Conservation (phyloP, 2,329 filamentous ascomycete genomes). For the Microcera coccophila region DNA sequence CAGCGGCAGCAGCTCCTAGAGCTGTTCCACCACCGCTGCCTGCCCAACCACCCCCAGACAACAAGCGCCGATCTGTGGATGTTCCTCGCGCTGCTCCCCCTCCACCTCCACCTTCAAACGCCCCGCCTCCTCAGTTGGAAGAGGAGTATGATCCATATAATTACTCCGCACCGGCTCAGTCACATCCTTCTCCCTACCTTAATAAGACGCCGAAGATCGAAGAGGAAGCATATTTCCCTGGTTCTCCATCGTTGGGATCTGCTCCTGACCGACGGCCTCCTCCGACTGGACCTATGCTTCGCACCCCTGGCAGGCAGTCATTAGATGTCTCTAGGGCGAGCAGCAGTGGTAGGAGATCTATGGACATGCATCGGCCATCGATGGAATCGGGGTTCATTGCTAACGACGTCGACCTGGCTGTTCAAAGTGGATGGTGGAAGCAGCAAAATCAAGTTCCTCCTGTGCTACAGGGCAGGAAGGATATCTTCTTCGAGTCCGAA, state of each 20-base stretch:
- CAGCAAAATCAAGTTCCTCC: conserved; percentile 76
- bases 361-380: conserved; percentile 71
- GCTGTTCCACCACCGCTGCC: conserved; percentile 63
- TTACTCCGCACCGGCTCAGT: conserved; percentile 40
- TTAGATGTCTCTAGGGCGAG: conserved; percentile 37
- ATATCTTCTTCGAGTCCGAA: conserved; percentile 78
- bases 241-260: conserved; percentile 42
- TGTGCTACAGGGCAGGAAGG: conserved; percentile 73
- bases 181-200: conserved; percentile 26
- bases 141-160: conserved; percentile 70
- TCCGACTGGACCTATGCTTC: conserved; percentile 28
- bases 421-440: conserved; percentile 80
- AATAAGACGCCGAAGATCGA: conserved; percentile 39
- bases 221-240: conserved; percentile 47
- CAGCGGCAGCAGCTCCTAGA: conserved; percentile 51
- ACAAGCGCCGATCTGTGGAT: conserved; percentile 61
- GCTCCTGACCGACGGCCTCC: conserved; percentile 46
- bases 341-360: conserved; percentile 55
- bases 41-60: conserved; percentile 51
- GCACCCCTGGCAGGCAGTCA: conserved; percentile 29
- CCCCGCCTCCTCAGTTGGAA: conserved; percentile 40
- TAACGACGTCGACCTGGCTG: conserved; percentile 75
- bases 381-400: conserved; percentile 82
- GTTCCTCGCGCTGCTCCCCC: conserved; percentile 62
- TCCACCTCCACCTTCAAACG: conserved; percentile 33